Base-by-base conservation (phyloP, 169 alveolate species). In the Eimeria brunetti region DNA sequence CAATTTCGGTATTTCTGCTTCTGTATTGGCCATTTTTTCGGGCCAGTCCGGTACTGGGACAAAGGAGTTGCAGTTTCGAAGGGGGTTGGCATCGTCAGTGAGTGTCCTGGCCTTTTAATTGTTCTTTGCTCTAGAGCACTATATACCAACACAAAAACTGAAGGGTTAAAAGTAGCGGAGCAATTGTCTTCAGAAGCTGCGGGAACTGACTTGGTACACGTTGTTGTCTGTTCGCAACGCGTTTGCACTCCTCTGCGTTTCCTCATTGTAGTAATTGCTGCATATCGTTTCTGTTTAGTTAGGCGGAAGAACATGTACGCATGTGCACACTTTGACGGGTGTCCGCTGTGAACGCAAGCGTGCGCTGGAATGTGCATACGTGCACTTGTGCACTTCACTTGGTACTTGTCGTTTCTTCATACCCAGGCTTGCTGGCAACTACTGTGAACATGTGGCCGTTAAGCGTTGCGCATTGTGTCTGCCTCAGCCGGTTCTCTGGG, bases 401-500 rank as follows among this genome's bases (percentile, higher is more conserved):
- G 9, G 38, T 5, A 5, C 4, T 24, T 30, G 24, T 30, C 24
- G 33, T 81, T 81, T 11, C 27, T 49, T 14, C 51, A 53, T n/a
- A 51, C 20, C 67, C 49, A 18, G 2, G 11, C 33, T 81, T 30
- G 44, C 41, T 49, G 8, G 73, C 58, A 62, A 69, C 41, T 81
- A 49, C 89, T 46, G 46, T 41, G 88, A 6, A 11, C 60, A 24
- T 11, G 64, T 38, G 12, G 56, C 38, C 4, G 88, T 9, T 46
- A 30, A 18, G 36, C 6, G 38, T n/a, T n/a, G 20, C 69, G 22
- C 46, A 24, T 71, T 36, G 58, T 53, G n/a, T 38, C 30, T 58
- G n/a, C 36, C 46, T 60, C 76, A 58, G 76, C 62, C 7, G 78
- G 36, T 41, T 84, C 91, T 11, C 69, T 84, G 49, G 91, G 91